Percentiles rank a stretch among this genome's conserved stretches.
These are phyloP conservation scores for Rhizopogon sp. DNA, from an alignment of 768 basidiomycete species.

Conservation along the genomic window DNA sequence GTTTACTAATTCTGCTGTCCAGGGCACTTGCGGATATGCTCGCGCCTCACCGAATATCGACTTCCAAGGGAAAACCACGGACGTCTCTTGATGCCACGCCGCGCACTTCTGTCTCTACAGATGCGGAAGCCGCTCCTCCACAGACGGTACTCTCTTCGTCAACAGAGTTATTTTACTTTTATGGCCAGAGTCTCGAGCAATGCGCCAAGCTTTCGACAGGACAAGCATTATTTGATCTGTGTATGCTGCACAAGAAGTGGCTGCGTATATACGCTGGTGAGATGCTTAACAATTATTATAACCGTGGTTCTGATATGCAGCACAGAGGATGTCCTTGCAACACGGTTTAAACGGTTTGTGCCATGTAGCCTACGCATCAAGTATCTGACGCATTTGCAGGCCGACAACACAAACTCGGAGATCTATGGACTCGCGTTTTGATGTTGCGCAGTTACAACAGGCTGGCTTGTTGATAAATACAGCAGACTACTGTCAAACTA, in stretches of 20 bases:
- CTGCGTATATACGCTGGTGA: slow-evolving; percentile 86
- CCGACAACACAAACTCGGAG: slow-evolving; percentile 44
- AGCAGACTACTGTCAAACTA: slow-evolving; percentile 94
- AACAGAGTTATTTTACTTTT: slow-evolving; percentile 96
- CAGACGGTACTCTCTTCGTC: slow-evolving; percentile 85
- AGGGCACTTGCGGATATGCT: slow-evolving; percentile 92
- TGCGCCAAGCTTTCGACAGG: slow-evolving; percentile 89
- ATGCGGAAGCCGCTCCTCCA: slow-evolving; percentile 41
- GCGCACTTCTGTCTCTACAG: slow-evolving; percentile 32
- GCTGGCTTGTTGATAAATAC: slow-evolving; percentile 93
- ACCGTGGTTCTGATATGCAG: not conserved
- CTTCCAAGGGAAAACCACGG: slow-evolving; percentile 40
- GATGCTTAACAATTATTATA: not conserved
- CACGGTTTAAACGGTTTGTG: slow-evolving; percentile 64
- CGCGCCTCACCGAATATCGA: slow-evolving; percentile 62
- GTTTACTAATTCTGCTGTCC: not conserved
- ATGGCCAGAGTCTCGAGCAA: slow-evolving; percentile 91
- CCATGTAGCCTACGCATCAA: not conserved
- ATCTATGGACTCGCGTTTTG: slow-evolving; percentile 78
- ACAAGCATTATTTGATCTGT: slow-evolving; percentile 77
- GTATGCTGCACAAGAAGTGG: slow-evolving; percentile 88
- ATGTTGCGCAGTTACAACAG: slow-evolving; percentile 69
- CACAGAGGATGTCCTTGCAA: slow-evolving; percentile 80
- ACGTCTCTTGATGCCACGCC: slow-evolving; percentile 59
- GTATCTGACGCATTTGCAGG: slow-evolving; percentile 21